These are phyloP conservation scores for Casuarina glauca DNA, from an alignment of 306 rosid species.

Conservation along the genomic window DNA sequence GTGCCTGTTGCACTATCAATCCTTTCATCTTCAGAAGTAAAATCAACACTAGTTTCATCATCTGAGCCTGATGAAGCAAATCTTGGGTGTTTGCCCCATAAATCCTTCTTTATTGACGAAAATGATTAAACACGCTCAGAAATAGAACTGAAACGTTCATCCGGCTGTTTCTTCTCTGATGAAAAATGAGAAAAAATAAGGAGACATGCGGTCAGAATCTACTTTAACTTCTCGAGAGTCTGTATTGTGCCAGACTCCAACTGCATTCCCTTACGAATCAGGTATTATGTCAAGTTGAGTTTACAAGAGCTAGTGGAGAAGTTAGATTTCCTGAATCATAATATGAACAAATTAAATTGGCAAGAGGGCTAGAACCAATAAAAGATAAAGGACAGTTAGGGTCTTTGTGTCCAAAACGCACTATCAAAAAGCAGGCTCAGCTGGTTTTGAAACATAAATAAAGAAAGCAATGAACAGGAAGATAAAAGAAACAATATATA, in stretches of 20 bases:
- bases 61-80: too few relatives aligned
- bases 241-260: too few relatives aligned
- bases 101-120: conserved; percentile 46
- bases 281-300: not conserved
- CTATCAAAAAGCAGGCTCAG: not conserved
- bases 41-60: conserved; percentile 36
- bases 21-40: conserved; percentile 34
- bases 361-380: not conserved
- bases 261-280: too few relatives aligned
- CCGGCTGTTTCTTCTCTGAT: conserved; percentile 13
- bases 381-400: not conserved
- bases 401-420: not conserved
- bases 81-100: not conserved
- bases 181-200: conserved; percentile 12
- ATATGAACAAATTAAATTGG: not conserved
- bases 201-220: too few relatives aligned
- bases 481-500: not conserved
- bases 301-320: not conserved
- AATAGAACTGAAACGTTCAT: conserved; percentile 26
- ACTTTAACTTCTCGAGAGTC: too few relatives aligned
- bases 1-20: conserved; percentile 25
- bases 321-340: not conserved
- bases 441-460: not conserved
- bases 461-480: not conserved
- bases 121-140: not conserved